Evolutionary conservation across 345 rosid genomes (phyloP).

Genomic region (Gossypium turneri): DNA sequence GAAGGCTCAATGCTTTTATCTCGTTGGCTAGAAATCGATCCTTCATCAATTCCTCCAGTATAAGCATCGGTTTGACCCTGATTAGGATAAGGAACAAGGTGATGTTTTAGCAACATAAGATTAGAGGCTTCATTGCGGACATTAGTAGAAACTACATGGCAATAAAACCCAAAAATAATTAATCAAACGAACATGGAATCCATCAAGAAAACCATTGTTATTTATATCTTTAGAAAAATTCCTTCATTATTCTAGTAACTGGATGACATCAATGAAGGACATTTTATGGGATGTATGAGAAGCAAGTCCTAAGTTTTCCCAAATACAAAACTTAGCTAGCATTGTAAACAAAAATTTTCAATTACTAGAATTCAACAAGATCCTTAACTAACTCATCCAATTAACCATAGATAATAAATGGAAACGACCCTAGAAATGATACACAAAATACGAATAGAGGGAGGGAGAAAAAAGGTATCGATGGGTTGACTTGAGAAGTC

Average conservation of each 20-base stretch:
- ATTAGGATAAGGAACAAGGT: conserved; percentile 15
- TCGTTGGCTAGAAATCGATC: background rate
- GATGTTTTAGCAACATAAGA: conserved; percentile 21
- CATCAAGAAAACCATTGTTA: background rate
- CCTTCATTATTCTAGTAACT: no score
- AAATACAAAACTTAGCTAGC: no score
- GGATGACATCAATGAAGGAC: no score
- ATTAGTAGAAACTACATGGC: conserved; percentile 37
- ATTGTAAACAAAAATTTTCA: background rate
- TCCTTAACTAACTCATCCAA: no score
- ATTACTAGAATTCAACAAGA: background rate
- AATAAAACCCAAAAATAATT: conserved; percentile 2
- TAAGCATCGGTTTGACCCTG: conserved; percentile 17
- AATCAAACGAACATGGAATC: background rate
- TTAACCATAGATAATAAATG: no score
- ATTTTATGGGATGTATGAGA: no score
- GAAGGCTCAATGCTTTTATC: conserved; percentile 14
- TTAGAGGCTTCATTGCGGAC: conserved; percentile 19
- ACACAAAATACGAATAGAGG: no score
- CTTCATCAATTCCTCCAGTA: conserved; percentile 23
- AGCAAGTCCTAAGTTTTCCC: no score
- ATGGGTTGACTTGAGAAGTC: background rate
- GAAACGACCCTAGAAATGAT: no score
- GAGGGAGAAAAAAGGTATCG: background rate
- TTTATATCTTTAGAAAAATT: no score